These are phyloP conservation scores for Pythium coloratum DNA, from an alignment of 352 stramenopile genomes.

Conservation along the genomic window DNA sequence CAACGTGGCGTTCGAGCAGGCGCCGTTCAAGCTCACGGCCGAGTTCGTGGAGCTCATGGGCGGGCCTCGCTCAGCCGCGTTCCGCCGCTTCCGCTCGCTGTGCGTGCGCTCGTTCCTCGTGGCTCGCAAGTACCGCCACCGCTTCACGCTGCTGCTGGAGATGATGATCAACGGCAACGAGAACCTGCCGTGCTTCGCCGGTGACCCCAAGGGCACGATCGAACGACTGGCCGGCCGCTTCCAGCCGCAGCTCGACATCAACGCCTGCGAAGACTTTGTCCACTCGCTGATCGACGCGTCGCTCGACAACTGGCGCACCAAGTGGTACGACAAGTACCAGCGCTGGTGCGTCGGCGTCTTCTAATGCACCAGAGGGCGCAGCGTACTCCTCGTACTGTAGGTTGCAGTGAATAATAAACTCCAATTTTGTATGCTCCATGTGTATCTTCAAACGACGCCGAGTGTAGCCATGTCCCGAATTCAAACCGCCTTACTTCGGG, in stretches of 20 bases:
- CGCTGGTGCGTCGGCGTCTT: slow-evolving; percentile 91
- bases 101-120: slow-evolving; percentile 96
- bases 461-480: neutral
- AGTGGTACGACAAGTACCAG: slow-evolving; percentile 97
- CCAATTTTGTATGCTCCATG: neutral
- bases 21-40: slow-evolving; percentile 96
- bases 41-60: slow-evolving; percentile 98
- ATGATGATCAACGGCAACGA: slow-evolving; percentile 98
- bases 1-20: slow-evolving; percentile 95
- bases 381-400: too few species aligned
- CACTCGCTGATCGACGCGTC: slow-evolving; percentile 95
- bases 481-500: too few species aligned
- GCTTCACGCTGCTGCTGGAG: slow-evolving; percentile 95
- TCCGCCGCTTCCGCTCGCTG: slow-evolving; percentile 94
- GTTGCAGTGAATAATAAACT: too few species aligned
- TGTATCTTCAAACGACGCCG: neutral
- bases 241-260: slow-evolving; percentile 92
- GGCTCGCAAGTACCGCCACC: slow-evolving; percentile 92
- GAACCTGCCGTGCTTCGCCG: slow-evolving; percentile 95
- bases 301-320: slow-evolving; percentile 96
- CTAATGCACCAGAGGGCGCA: slow-evolving; percentile 25
- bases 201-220: slow-evolving; percentile 90
- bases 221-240: slow-evolving; percentile 91
- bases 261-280: slow-evolving; percentile 94
- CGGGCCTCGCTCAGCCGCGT: slow-evolving; percentile 90